A percentile compares a stretch with the other conserved stretches of the same genome.
phyloP scores from a whole-genome alignment of 805 yeast genomes.

The Citeromyces matritensis region DNA sequence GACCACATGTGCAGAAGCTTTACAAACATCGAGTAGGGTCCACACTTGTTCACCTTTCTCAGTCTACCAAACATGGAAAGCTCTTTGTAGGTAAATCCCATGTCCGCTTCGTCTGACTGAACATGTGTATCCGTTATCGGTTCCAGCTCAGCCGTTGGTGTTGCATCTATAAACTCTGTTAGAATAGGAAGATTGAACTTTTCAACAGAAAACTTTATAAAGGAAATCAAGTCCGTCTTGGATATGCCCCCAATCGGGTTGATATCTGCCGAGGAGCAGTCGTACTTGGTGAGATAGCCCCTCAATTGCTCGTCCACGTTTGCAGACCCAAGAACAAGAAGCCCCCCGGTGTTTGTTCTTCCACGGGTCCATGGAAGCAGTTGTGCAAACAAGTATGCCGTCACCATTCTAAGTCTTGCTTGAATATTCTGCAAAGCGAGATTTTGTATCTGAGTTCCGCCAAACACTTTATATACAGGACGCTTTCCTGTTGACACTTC shows the following conservation, averaged over 20 bases:
- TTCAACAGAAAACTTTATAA: constrained; percentile 64
- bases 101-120: constrained; percentile 92
- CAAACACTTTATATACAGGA: constrained; percentile 84
- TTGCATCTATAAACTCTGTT: constrained; percentile 68
- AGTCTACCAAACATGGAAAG: constrained; percentile 80
- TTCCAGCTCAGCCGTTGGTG: constrained; percentile 96
- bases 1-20: constrained; percentile 89
- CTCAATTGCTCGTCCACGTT: constrained; percentile 94
- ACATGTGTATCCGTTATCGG: constrained; percentile 88
- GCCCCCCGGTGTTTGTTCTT: constrained; percentile 51
- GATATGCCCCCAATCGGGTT: constrained; percentile 99
- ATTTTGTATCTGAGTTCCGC: constrained; percentile 86
- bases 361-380: constrained; percentile 90
- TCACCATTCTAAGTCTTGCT: constrained; percentile 90
- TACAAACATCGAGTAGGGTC: constrained; percentile 91
- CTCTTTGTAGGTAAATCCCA: constrained; percentile 98
- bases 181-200: constrained; percentile 67
- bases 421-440: constrained; percentile 93
- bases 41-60: constrained; percentile 87
- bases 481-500: constrained; percentile 81
- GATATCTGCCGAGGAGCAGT: constrained; percentile 92
- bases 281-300: constrained; percentile 93
- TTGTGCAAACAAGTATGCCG: constrained; percentile 88
- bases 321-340: constrained; percentile 88
- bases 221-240: constrained; percentile 78